Base-by-base conservation (phyloP, 805 yeast species). In the Yamadazyma kitorensis region DNA sequence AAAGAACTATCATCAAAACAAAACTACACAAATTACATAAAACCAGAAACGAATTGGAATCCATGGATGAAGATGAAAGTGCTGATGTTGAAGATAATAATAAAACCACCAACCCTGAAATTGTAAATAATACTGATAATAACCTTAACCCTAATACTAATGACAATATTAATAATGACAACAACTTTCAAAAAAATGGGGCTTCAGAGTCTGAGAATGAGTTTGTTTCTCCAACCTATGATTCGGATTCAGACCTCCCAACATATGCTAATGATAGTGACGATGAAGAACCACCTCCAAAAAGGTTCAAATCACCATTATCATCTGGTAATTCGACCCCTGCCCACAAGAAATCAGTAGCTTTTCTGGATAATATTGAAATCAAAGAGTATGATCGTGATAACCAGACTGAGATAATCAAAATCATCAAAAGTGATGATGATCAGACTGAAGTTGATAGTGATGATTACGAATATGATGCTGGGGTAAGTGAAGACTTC, bases 351-450 rank as follows among this genome's bases (percentile, higher is more conserved):
- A 62, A 59, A 35, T 52, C 61, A 24, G 72, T 66, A 6, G 70
- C 71, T 17, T 66, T 66, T 36, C 57, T 69, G 0, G 70, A 65
- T 32, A 63, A 64, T 27, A 51, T 66, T 12, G 65, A 66, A 43
- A 53, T 66, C 19, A 66, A 66, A 39, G 72, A 66, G 41, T 66
- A 51, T 36, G 65, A 59, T 18, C 43, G 63, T 6, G 72, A 65
- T 29, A 68, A 61, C n/a, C 52, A 54, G 18, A 43, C 53, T 4
- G 53, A 49, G 18, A 40, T 32, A 7, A 47, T 48, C 18, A 47
- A 49, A 21, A 48, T 54, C 8, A 44, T 44, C n/a, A 47, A 47
- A 17, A 49, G 59, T 34, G 53, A 48, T 26, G 52, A 43, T 16
- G 48, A 43, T 19, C 49, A 39, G 24, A 37, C 39, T 24, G 44